Evolutionary conservation across 2,329 filamentous ascomycete genomes (phyloP).

Genomic region (Talaromyces marneffei): DNA sequence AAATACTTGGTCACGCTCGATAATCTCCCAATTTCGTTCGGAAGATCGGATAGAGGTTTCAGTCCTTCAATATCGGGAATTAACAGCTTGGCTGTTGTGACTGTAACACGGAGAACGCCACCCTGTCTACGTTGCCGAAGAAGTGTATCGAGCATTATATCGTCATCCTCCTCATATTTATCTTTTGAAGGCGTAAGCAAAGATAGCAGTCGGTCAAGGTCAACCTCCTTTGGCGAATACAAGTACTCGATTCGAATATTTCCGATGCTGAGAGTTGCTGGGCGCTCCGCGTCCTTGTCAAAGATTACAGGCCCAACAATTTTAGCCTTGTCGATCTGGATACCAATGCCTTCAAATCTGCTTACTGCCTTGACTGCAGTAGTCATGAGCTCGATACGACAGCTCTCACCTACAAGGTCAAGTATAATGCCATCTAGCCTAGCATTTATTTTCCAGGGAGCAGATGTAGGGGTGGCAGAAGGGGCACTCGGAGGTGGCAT

Average conservation of each 20-base stretch:
- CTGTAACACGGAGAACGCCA: slow-evolving; percentile 65
- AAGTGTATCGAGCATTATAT: slow-evolving; percentile 90
- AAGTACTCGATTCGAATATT: slow-evolving; percentile 69
- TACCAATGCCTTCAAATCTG: slow-evolving; percentile 63
- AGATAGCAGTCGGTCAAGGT: slow-evolving; percentile 74
- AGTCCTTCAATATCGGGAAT: slow-evolving; percentile 62
- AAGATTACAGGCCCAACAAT: slow-evolving; percentile 64
- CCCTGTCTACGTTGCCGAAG: slow-evolving; percentile 82
- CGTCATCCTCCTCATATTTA: slow-evolving; percentile 82
- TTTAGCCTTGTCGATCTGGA: slow-evolving; percentile 70
- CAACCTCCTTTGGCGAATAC: slow-evolving; percentile 65
- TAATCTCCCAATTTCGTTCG: slow-evolving; percentile 72
- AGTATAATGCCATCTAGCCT: slow-evolving; percentile 71
- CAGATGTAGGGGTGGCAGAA: slow-evolving; percentile 25
- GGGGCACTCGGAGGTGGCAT: slow-evolving; percentile 22
- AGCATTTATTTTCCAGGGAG: slow-evolving; percentile 61
- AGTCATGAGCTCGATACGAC: slow-evolving; percentile 66
- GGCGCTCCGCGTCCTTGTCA: slow-evolving; percentile 43
- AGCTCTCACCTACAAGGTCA: slow-evolving; percentile 70
- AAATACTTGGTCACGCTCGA: slow-evolving; percentile 90
- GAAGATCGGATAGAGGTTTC: slow-evolving; percentile 62
- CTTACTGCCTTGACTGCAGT: slow-evolving; percentile 77
- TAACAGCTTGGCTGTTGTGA: slow-evolving; percentile 59
- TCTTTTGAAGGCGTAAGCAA: slow-evolving; percentile 88
- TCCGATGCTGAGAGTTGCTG: slow-evolving; percentile 57